phyloP scores from a whole-genome alignment of 2,329 filamentous ascomycete genomes.

The Xylariomycetidae sp. region DNA sequence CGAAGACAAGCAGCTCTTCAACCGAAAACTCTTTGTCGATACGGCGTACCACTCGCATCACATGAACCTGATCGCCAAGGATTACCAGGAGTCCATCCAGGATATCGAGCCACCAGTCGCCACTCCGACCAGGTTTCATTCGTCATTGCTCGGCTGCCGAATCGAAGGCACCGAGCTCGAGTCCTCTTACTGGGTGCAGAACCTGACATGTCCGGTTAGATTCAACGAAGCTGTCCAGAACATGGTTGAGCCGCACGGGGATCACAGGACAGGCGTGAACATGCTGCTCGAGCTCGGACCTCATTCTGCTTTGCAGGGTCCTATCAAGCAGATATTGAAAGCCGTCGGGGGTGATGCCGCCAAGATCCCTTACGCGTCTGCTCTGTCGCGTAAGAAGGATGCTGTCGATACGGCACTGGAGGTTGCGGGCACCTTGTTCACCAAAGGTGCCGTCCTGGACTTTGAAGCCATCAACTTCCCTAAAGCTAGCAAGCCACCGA shows the following conservation, averaged over 20 bases:
- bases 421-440: slow-evolving; percentile 39
- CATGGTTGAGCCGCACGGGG: slow-evolving; percentile 33
- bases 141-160: slow-evolving; percentile 39
- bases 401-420: slow-evolving; percentile 41
- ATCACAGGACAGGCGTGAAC: slow-evolving; percentile 34
- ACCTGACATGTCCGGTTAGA: slow-evolving; percentile 33
- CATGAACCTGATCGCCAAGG: slow-evolving; percentile 46
- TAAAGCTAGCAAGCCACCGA: slow-evolving; percentile 27
- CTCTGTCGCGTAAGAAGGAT: slow-evolving; percentile 48
- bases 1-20: slow-evolving; percentile 40
- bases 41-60: slow-evolving; percentile 52
- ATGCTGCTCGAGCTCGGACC: slow-evolving; percentile 46
- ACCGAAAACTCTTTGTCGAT: slow-evolving; percentile 43
- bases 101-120: slow-evolving; percentile 25
- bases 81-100: slow-evolving; percentile 36
- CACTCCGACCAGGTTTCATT: slow-evolving; percentile 38
- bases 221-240: slow-evolving; percentile 35
- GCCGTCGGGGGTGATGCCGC: slow-evolving; percentile 35
- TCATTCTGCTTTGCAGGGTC: slow-evolving; percentile 44
- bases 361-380: slow-evolving; percentile 39
- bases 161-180: slow-evolving; percentile 34
- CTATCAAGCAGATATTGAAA: slow-evolving; percentile 47
- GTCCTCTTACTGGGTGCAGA: slow-evolving; percentile 41
- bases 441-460: slow-evolving; percentile 38
- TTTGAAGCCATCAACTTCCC: slow-evolving; percentile 44